These are phyloP conservation scores for Biscogniauxia sp. DNA, from an alignment of 2,329 filamentous ascomycete genomes.

Conservation along the genomic window DNA sequence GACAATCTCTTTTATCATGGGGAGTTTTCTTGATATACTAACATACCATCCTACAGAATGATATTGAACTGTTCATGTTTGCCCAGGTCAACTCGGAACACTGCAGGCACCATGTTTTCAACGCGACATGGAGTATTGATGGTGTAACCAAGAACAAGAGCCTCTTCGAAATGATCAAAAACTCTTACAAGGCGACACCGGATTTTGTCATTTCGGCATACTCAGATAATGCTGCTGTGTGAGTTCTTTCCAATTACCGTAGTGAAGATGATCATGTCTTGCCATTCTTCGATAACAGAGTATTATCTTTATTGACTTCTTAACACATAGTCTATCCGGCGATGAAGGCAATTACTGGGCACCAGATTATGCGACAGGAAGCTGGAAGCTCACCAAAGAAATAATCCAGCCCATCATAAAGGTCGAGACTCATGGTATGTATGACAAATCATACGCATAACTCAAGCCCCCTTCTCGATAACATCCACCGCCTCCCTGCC, in stretches of 20 bases:
- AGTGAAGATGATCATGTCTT: too few species aligned
- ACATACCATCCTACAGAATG: constrained; percentile 54
- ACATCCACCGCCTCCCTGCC: background rate
- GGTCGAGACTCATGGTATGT: constrained; percentile 76
- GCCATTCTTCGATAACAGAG: background rate
- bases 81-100: constrained; percentile 99
- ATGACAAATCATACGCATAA: background rate
- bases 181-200: constrained; percentile 83
- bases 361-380: constrained; percentile 79
- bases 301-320: background rate
- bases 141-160: constrained; percentile 75
- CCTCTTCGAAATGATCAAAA: constrained; percentile 93
- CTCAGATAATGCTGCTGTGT: constrained; percentile 94
- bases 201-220: constrained; percentile 91
- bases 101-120: constrained; percentile 60
- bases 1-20: constrained; percentile 29
- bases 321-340: constrained; percentile 53
- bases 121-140: constrained; percentile 94
- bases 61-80: constrained; percentile 99
- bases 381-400: constrained; percentile 86
- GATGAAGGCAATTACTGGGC: constrained; percentile 77
- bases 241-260: background rate
- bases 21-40: background rate
- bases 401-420: constrained; percentile 85
- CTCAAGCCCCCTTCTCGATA: constrained; percentile 68